phyloP scores from a whole-genome alignment of 805 yeast species.

The Starmerella khaoyaiensis region DNA sequence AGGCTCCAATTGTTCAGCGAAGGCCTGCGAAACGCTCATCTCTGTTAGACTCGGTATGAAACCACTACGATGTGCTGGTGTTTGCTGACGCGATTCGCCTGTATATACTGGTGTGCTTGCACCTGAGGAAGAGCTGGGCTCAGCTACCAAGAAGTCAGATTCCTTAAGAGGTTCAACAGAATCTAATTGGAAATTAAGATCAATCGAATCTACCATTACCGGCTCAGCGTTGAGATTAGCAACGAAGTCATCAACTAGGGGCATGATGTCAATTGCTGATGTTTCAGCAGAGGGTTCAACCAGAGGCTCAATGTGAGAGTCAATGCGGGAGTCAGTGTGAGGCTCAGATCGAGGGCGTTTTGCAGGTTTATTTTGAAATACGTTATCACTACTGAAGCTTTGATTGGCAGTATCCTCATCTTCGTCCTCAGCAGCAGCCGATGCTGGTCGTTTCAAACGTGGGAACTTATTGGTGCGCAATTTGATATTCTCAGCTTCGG shows the following conservation, averaged over 20 bases:
- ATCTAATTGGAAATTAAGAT: background rate
- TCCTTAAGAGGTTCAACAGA: background rate
- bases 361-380: conserved; percentile 16
- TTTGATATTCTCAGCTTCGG: conserved; percentile 9
- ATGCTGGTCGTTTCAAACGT: conserved; percentile 6
- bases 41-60: conserved; percentile 16
- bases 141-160: background rate
- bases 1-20: conserved; percentile 18
- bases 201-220: background rate
- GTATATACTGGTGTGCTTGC: background rate
- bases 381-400: conserved; percentile 18
- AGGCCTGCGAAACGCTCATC: conserved; percentile 14
- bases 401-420: conserved; percentile 5
- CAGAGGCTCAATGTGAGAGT: background rate
- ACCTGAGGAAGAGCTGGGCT: background rate
- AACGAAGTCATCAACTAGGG: conserved; percentile 5
- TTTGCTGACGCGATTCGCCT: background rate
- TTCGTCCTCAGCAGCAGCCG: background rate
- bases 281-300: background rate
- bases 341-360: background rate
- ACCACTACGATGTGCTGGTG: conserved; percentile 11
- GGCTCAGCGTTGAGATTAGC: conserved; percentile 3
- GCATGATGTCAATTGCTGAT: background rate
- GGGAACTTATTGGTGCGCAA: conserved; percentile 12
- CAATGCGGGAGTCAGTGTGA: background rate